Conservation (phyloP, 202 grass and related monocot genomes). For the Tripidium arundinaceum region DNA sequence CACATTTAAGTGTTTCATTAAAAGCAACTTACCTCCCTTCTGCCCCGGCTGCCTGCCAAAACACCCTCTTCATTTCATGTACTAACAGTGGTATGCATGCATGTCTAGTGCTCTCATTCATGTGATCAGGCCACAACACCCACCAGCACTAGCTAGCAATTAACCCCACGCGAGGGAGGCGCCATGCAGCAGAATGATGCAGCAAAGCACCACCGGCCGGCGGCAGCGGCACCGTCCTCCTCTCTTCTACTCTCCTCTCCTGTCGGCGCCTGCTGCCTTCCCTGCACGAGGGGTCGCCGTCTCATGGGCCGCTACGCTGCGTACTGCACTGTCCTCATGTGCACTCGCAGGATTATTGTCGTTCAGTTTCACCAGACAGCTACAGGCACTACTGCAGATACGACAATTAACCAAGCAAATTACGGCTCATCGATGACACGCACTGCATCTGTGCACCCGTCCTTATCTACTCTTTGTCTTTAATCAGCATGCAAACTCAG, state of each 20-base stretch:
- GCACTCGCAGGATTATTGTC: not conserved
- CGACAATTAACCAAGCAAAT: not conserved
- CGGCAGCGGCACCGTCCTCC: not conserved
- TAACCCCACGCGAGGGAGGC: too few species aligned
- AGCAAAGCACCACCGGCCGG: too few species aligned
- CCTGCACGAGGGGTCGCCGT: constrained; percentile 37
- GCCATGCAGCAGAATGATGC: too few species aligned
- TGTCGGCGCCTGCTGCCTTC: not conserved
- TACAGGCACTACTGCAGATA: not conserved
- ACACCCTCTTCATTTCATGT: not conserved
- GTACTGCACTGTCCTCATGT: not conserved
- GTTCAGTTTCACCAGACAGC: not conserved
- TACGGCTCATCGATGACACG: not conserved
- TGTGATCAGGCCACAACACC: not conserved
- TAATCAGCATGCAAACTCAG: constrained; percentile 1
- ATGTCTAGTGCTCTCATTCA: not conserved
- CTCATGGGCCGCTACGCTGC: not conserved
- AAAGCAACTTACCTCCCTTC: constrained; percentile 52
- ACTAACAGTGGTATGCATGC: not conserved
- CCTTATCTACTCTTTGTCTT: constrained; percentile 14
- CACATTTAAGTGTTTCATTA: constrained; percentile 50
- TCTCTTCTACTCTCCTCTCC: too few species aligned
- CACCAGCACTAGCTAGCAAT: too few species aligned
- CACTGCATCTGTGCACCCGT: not conserved
- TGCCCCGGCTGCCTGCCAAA: constrained; percentile 39